Conservation (phyloP, 805 yeast genomes). For the Debaryomyces prosopidis region DNA sequence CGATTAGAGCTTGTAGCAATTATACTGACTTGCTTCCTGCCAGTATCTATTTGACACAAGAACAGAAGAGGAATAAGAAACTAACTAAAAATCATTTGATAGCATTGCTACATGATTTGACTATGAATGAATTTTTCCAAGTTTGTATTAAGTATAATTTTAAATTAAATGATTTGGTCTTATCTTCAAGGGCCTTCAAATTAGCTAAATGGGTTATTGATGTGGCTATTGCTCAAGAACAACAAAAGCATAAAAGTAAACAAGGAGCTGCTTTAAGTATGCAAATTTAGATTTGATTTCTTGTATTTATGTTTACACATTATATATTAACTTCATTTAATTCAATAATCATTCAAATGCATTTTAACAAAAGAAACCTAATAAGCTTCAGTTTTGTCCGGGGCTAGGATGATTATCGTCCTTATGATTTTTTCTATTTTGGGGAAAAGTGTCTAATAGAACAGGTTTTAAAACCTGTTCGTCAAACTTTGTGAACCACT, state of each 20-base stretch:
- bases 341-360: no score
- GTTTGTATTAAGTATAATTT: slow-evolving; percentile 64
- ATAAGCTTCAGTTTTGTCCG: background rate
- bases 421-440: slow-evolving; percentile 9
- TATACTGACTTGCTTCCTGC: slow-evolving; percentile 42
- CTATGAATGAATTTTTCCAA: slow-evolving; percentile 63
- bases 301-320: no score
- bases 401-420: slow-evolving; percentile 1
- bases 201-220: slow-evolving; percentile 76
- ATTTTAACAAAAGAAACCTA: background rate
- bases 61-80: slow-evolving; percentile 14
- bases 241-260: slow-evolving; percentile 7
- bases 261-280: background rate
- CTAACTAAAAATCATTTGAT: slow-evolving; percentile 41
- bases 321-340: no score
- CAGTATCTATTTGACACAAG: slow-evolving; percentile 46
- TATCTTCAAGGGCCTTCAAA: slow-evolving; percentile 62
- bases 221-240: slow-evolving; percentile 52
- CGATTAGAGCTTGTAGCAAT: slow-evolving; percentile 45
- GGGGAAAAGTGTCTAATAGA: slow-evolving; percentile 61
- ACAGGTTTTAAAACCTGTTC: slow-evolving; percentile 94
- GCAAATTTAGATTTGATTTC: background rate
- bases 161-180: slow-evolving; percentile 61
- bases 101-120: slow-evolving; percentile 59
- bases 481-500: slow-evolving; percentile 92